These are phyloP conservation scores for Pecoramyces ruminantium DNA, from an alignment of 192 early-diverging fungal genomes.

Conservation along the genomic window DNA sequence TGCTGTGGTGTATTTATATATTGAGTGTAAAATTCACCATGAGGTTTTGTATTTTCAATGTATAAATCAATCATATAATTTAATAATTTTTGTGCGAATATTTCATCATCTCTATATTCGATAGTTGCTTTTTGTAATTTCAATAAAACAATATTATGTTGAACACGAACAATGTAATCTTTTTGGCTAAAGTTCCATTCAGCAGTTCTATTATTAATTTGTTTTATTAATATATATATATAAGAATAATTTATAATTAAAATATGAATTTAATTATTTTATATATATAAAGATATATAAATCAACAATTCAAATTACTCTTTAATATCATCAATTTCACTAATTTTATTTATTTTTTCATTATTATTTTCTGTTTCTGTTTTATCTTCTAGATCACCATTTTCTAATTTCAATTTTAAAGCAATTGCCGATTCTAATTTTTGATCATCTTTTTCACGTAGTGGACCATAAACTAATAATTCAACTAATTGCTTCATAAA, in stretches of 20 bases:
- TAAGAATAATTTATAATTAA: background rate
- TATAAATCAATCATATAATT: background rate
- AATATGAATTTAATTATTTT: too few relatives aligned
- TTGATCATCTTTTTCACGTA: constrained; percentile 26
- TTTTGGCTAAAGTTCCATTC: constrained; percentile 19
- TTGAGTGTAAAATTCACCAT: background rate
- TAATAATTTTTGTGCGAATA: background rate
- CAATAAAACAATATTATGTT: constrained; percentile 21
- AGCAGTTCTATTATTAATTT: constrained; percentile 10
- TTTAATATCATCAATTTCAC: background rate
- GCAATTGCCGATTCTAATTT: constrained; percentile 24
- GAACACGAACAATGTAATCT: constrained; percentile 32
- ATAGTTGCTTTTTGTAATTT: constrained; percentile 8
- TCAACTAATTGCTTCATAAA: constrained; percentile 11
- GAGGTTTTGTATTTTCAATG: background rate
- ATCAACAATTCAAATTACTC: background rate
- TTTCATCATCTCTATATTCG: background rate
- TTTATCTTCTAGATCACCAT: background rate
- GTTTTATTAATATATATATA: background rate
- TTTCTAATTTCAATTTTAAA: constrained; percentile 9
- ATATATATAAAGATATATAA: too few relatives aligned
- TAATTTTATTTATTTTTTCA: background rate
- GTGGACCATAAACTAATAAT: constrained; percentile 24
- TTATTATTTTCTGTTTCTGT: background rate
- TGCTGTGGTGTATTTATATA: background rate